These are phyloP conservation scores for Cystobasidium slooffiae DNA, from an alignment of 1,284 basidiomycete species.

Conservation along the genomic window DNA sequence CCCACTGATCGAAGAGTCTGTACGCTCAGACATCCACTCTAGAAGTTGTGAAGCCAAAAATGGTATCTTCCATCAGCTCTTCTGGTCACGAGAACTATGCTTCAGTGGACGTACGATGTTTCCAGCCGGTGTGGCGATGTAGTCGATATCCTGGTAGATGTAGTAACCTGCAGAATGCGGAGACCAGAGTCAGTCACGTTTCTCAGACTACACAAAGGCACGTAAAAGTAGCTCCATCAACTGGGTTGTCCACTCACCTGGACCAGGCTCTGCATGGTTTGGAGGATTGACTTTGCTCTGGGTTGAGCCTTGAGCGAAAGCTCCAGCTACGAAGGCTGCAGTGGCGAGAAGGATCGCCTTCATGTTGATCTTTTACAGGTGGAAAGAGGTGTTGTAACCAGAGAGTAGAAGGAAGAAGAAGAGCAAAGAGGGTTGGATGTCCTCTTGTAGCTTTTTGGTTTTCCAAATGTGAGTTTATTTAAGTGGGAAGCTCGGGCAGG, in stretches of 20 bases:
- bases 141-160: constrained; percentile 40
- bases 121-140: constrained; percentile 19
- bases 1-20: constrained; percentile 26
- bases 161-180: constrained; percentile 21
- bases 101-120: not conserved
- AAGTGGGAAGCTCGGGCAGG: no score
- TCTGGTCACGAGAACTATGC: not conserved
- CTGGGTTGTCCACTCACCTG: not conserved
- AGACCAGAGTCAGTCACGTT: not conserved
- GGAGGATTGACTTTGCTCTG: constrained; percentile 35
- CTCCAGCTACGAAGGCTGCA: constrained; percentile 17
- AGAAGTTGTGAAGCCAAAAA: not conserved
- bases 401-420: constrained; percentile 6
- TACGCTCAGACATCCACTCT: constrained; percentile 21
- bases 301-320: constrained; percentile 17
- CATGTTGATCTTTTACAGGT: constrained; percentile 3
- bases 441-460: no score
- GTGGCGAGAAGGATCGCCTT: not conserved
- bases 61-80: not conserved
- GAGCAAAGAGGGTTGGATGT: not conserved
- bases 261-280: constrained; percentile 29
- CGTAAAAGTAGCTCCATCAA: not conserved
- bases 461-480: no score
- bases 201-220: not conserved
- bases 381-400: not conserved